These are phyloP conservation scores for Heimioporus sp. DNA, from an alignment of 768 basidiomycete genomes.

Conservation along the genomic window DNA sequence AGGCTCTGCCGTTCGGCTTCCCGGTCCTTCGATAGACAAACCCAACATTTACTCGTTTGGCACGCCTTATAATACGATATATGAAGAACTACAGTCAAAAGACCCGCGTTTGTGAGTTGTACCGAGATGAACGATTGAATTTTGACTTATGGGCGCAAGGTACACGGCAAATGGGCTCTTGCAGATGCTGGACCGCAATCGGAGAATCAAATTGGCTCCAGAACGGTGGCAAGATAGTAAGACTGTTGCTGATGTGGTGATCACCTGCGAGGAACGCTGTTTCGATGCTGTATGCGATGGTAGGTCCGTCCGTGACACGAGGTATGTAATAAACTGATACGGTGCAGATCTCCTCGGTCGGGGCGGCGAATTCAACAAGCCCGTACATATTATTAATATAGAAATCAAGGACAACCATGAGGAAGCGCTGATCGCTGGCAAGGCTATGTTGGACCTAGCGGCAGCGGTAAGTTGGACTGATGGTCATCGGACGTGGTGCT, in stretches of 20 bases:
- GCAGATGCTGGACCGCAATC: conserved; percentile 95
- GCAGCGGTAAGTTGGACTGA: conserved; percentile 61
- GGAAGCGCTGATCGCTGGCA: conserved; percentile 94
- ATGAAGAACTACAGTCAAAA: conserved; percentile 82
- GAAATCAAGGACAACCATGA: conserved; percentile 99
- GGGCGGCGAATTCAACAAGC: conserved; percentile 90
- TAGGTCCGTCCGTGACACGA: conserved; percentile 37
- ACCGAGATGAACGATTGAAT: conserved; percentile 1
- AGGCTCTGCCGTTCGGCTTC: conserved; percentile 94
- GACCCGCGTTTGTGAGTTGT: conserved; percentile 76
- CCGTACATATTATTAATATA: conserved; percentile 95
- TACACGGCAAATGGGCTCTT: conserved; percentile 93
- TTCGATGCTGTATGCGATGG: conserved; percentile 99
- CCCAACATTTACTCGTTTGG: conserved; percentile 97
- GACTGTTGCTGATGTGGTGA: conserved; percentile 91
- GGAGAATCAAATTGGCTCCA: conserved; percentile 87
- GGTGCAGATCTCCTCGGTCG: conserved; percentile 73
- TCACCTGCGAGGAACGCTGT: conserved; percentile 98
- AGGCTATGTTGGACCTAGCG: conserved; percentile 90
- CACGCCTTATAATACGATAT: conserved; percentile 95
- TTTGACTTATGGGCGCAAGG: conserved; percentile 39
- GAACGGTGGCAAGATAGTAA: conserved; percentile 96
- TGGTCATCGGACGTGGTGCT: conserved; percentile 3
- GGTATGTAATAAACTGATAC: conserved; percentile 10
- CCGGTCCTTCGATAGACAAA: conserved; percentile 94